phyloP scores from a whole-genome alignment of 139 green algal genomes.

The Deuterostichococcus epilithicus region DNA sequence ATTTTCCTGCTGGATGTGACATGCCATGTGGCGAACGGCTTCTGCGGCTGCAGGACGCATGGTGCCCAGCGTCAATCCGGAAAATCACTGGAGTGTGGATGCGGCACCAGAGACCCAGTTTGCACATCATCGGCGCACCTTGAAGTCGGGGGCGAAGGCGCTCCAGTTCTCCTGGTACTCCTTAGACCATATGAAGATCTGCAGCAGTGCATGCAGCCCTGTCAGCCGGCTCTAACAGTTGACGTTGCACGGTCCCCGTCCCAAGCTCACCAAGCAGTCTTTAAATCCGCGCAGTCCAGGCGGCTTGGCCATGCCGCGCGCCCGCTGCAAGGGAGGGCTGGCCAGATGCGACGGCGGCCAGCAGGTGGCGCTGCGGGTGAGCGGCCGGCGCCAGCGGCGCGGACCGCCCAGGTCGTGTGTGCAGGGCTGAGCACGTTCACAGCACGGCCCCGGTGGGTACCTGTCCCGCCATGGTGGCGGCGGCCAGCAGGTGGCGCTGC shows the following conservation, averaged over 20 bases:
- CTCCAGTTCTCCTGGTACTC: conserved; percentile 86
- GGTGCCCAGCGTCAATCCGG: neutral
- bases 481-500: conserved; percentile 46
- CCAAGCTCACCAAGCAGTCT: too few species aligned
- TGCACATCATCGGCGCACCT: conserved; percentile 42
- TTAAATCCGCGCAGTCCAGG: neutral
- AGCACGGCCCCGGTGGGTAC: too few species aligned
- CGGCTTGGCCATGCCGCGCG: neutral
- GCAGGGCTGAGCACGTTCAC: too few species aligned
- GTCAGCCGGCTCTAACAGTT: too few species aligned
- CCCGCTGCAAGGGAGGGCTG: neutral
- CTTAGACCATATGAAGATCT: conserved; percentile 82
- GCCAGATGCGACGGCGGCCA: too few species aligned
- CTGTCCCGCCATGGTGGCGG: conserved; percentile 46
- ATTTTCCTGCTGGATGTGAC: neutral
- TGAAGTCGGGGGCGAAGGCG: conserved; percentile 92
- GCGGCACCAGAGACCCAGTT: neutral
- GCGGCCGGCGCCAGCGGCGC: too few species aligned
- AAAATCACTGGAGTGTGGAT: neutral
- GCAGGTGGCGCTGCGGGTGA: too few species aligned
- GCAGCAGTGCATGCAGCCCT: neutral
- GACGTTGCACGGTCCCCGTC: too few species aligned
- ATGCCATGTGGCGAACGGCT: conserved; percentile 23
- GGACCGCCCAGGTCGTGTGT: too few species aligned
- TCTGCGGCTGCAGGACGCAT: neutral